phyloP scores from a whole-genome alignment of 2,329 filamentous ascomycete genomes.

The Aspergillus costaricaensis region DNA sequence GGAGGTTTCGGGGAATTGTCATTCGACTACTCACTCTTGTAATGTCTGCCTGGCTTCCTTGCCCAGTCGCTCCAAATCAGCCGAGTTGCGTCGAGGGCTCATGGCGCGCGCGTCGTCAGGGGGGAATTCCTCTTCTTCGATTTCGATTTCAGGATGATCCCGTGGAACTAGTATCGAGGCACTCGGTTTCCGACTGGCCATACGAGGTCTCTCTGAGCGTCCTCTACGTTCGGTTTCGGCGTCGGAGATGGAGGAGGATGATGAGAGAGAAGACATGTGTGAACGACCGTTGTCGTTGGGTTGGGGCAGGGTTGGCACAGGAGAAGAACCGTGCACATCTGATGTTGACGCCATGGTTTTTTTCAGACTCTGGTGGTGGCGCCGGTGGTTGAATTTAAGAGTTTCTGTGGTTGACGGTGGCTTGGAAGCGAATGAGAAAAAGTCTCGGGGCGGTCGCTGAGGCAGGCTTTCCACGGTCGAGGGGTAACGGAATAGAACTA shows the following conservation, averaged over 20 bases:
- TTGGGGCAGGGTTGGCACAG: slow-evolving; percentile 43
- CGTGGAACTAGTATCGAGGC: slow-evolving; percentile 80
- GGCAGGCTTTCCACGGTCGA: slow-evolving; percentile 12
- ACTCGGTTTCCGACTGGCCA: slow-evolving; percentile 75
- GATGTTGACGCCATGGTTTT: slow-evolving; percentile 38
- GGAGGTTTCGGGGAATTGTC: background rate
- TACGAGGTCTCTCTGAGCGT: slow-evolving; percentile 61
- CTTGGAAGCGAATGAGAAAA: slow-evolving; percentile 11
- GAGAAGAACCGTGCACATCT: slow-evolving; percentile 40
- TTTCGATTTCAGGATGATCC: slow-evolving; percentile 71
- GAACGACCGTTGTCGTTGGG: slow-evolving; percentile 42
- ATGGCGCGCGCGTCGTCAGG: slow-evolving; percentile 89
- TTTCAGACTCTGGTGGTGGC: slow-evolving; percentile 13
- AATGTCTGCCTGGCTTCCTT: slow-evolving; percentile 71
- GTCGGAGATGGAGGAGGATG: slow-evolving; percentile 53
- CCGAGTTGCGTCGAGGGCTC: slow-evolving; percentile 87
- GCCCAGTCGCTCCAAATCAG: slow-evolving; percentile 85
- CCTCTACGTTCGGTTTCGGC: slow-evolving; percentile 46
- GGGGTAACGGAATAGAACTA: background rate
- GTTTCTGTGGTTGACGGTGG: slow-evolving; percentile 18
- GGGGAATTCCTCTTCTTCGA: slow-evolving; percentile 73
- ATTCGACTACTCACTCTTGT: slow-evolving; percentile 55
- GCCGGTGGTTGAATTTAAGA: slow-evolving; percentile 14
- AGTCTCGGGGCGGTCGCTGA: slow-evolving; percentile 14
- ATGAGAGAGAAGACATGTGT: slow-evolving; percentile 45